phyloP scores from a whole-genome alignment of 1,284 basidiomycete species.

The Phellinidium pouzarii region DNA sequence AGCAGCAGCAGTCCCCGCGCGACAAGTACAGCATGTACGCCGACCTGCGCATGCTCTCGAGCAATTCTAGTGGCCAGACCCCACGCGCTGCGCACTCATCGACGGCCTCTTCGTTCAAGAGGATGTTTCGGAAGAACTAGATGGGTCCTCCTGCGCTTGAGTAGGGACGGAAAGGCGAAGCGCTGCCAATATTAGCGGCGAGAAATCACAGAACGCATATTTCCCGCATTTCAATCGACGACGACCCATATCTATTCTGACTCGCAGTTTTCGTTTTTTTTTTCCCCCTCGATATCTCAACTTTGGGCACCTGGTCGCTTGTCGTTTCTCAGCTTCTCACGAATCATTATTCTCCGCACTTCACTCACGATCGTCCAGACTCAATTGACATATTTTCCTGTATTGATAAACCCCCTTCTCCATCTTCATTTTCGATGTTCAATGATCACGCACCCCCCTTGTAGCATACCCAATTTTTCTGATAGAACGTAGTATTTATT shows the following conservation, averaged over 20 bases:
- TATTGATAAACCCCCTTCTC: slow-evolving; percentile 5
- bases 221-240: not conserved
- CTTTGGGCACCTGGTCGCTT: not conserved
- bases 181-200: too few relatives aligned
- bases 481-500: too few relatives aligned
- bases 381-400: too few relatives aligned
- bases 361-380: too few relatives aligned
- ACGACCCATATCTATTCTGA: slow-evolving; percentile 1
- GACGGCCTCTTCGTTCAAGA: slow-evolving; percentile 1
- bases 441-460: too few relatives aligned
- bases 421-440: too few relatives aligned
- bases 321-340: too few relatives aligned
- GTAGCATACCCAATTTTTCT: too few relatives aligned
- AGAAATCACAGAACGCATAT: not conserved
- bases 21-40: slow-evolving; percentile 61
- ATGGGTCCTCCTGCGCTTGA: too few relatives aligned
- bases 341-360: too few relatives aligned
- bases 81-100: not conserved
- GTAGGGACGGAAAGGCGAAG: not conserved
- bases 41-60: slow-evolving; percentile 30
- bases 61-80: not conserved
- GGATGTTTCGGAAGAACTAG: slow-evolving; percentile 11
- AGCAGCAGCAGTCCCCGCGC: slow-evolving; percentile 62
- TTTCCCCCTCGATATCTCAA: not conserved
- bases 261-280: not conserved